Percentiles rank a stretch among this genome's conserved stretches.
These are phyloP conservation scores for Cadophora luteo-olivacea DNA, from an alignment of 2,329 filamentous ascomycete species.

Conservation along the genomic window DNA sequence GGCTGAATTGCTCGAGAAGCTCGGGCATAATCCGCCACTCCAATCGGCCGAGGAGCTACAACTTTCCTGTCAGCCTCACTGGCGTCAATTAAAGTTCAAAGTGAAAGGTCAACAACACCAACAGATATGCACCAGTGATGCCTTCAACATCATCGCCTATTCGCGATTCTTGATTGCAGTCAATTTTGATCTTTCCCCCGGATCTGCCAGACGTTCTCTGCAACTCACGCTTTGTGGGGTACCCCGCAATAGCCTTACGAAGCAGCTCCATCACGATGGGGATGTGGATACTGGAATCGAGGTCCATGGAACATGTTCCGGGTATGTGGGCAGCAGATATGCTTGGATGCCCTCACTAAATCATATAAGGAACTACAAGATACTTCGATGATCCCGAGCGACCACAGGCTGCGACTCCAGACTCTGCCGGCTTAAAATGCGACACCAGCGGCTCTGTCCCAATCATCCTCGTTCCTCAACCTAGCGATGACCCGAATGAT, in stretches of 20 bases:
- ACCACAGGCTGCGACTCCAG: constrained; percentile 50
- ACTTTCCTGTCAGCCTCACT: not conserved
- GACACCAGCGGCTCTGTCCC: constrained; percentile 69
- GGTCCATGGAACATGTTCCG: constrained; percentile 71
- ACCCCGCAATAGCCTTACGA: not conserved
- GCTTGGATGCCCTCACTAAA: constrained; percentile 12
- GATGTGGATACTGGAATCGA: constrained; percentile 76
- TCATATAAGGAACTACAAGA: constrained; percentile 60
- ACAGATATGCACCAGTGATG: not conserved
- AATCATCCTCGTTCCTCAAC: constrained; percentile 88
- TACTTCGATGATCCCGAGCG: constrained; percentile 67
- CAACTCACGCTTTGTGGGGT: constrained; percentile 10
- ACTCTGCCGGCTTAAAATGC: constrained; percentile 67
- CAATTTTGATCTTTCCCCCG: not conserved
- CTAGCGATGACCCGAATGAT: constrained; percentile 89
- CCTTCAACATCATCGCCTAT: not conserved
- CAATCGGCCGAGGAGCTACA: constrained; percentile 1
- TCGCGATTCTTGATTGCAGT: not conserved
- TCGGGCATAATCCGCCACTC: not conserved
- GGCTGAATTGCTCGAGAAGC: not conserved
- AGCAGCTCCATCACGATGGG: constrained; percentile 28
- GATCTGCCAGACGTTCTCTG: not conserved
- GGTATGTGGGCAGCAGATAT: constrained; percentile 55
- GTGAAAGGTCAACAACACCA: not conserved
- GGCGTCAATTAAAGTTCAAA: not conserved